These are phyloP conservation scores for Avena sativa DNA, from an alignment of 176 grass and related monocot species.

Conservation along the genomic window DNA sequence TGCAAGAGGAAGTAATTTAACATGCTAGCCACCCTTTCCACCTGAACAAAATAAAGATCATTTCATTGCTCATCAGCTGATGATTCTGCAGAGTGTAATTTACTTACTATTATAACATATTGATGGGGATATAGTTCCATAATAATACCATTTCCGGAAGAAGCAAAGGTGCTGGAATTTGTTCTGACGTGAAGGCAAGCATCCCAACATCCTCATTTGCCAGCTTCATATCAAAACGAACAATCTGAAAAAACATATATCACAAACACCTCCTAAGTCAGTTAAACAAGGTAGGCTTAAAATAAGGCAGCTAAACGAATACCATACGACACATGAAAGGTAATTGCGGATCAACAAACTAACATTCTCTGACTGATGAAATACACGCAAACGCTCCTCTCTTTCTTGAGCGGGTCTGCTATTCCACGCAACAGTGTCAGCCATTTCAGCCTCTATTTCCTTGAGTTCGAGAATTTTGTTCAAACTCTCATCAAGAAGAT, in stretches of 20 bases:
- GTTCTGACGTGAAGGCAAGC: slow-evolving; percentile 97
- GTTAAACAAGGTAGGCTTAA: neutral
- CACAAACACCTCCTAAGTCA: neutral
- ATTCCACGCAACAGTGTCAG: slow-evolving; percentile 77
- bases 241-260: slow-evolving; percentile 65
- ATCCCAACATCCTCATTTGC: slow-evolving; percentile 98
- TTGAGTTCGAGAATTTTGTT: slow-evolving; percentile 98
- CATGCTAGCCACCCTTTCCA: slow-evolving; percentile 97
- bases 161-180: slow-evolving; percentile 95
- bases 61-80: slow-evolving; percentile 22
- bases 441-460: slow-evolving; percentile 97
- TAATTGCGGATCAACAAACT: slow-evolving; percentile 44
- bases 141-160: slow-evolving; percentile 92
- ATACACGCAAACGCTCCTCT: slow-evolving; percentile 85
- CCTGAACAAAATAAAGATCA: slow-evolving; percentile 51
- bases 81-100: neutral
- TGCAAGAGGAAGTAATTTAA: slow-evolving; percentile 99
- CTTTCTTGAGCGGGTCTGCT: slow-evolving; percentile 83
- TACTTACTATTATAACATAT: slow-evolving; percentile 7
- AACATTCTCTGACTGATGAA: slow-evolving; percentile 93
- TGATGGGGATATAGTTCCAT: slow-evolving; percentile 23
- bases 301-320: slow-evolving; percentile 14
- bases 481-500: slow-evolving; percentile 98
- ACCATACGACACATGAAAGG: slow-evolving; percentile 14
- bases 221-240: slow-evolving; percentile 96